Evolutionary conservation across 2,329 filamentous ascomycete genomes (phyloP), one percentile per base, ranked within the genome.

Genomic region (Colletotrichum sp.): DNA sequence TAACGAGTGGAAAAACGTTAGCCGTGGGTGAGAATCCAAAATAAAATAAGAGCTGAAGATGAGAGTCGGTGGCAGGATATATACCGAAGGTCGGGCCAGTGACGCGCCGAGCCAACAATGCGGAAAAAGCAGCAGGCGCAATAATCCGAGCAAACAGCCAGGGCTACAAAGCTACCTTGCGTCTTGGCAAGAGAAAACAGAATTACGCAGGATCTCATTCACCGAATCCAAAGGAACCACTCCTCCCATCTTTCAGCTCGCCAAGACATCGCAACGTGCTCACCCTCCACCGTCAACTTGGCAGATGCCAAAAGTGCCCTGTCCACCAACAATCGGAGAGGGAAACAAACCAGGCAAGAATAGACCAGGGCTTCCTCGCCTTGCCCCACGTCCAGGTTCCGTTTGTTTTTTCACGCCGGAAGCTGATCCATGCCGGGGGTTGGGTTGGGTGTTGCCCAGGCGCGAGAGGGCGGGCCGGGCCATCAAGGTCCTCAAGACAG

Each of bases 401-500:
- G 18, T 62, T n/a, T 62, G 59, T 24, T 16, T 55, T 10, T n/a
- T 21, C 1, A 12, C 1, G 44, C n/a, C 1, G n/a, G 0, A 21
- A 49, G 1, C 63, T 49, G 36, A 36, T 18, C 64, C 73, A 39
- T 65, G 64, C 21, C 26, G 6, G 12, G 10, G 55, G 12, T 57
- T 21, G 63, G 36, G 36, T 57, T 32, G 55, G 36, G 36, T 68
- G 44, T 8, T 34, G 69, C 62, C 69, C 39, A 72, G 63, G 21
- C 73, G 69, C 63, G 21, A 73, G 64, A 72, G 69, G 55, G 70
- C 64, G 64, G 70, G 70, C 70, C 70, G 64, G 70, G 70, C 73
- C 73, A 76, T 76, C 73, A 73, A 69, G 73, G 73, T 76, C 34
- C 70, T 69, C 73, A 73, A 6, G 63, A 49, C 18, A 10, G 18